Base-by-base conservation (phyloP, 2,329 filamentous ascomycete species). In the Colletotrichum sp. region DNA sequence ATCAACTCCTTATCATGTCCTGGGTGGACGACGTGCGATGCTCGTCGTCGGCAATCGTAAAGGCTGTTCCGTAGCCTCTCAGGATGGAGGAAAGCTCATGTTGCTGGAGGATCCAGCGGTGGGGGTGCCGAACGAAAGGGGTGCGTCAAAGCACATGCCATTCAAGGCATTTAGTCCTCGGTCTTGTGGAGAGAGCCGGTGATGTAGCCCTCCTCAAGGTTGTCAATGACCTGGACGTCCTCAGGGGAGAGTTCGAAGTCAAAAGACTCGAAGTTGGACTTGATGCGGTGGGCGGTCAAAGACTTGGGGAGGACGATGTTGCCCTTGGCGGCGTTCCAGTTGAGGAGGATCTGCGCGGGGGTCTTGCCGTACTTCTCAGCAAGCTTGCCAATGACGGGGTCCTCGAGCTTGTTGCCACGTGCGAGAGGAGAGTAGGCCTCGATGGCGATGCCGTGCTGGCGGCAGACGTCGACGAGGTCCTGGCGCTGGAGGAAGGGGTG, bases 401-500 rank as follows among this genome's bases (percentile, higher is more conserved):
- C 91, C 80, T 38, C 90, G 60, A 85, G 82, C 80, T 85, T 85
- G 79, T 84, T 83, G 68, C 83, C 84, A 83, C 92, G 93, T 84
- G 92, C 91, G 65, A 85, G 80, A 28, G 80, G 80, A 24, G 77
- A 80, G 74, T 80, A 81, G 13, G 79, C 79, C 77, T 81, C 74
- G 34, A 81, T 71, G 67, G 77, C 63, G 87, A 95, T 95, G 83
- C 93, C 92, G 87, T 95, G 94, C 78, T 89, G 85, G 90, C 95
- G 94, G 92, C 94, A 95, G 79, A 80, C 81, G 52, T 78, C 77
- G 12, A 80, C 79, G 65, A 81, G 79, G 57, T 81, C 77, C 71
- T 78, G 77, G 57, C 81, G 81, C 81, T 94, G 92, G 79, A 87
- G 89, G 91, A 91, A 89, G 1, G 91, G 91, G 81, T 93, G 90